A percentile compares a stretch with the other conserved stretches of the same genome.
These are phyloP conservation scores for Saccharum officinarum DNA, from an alignment of 176 grass and related monocot genomes.

Conservation along the genomic window DNA sequence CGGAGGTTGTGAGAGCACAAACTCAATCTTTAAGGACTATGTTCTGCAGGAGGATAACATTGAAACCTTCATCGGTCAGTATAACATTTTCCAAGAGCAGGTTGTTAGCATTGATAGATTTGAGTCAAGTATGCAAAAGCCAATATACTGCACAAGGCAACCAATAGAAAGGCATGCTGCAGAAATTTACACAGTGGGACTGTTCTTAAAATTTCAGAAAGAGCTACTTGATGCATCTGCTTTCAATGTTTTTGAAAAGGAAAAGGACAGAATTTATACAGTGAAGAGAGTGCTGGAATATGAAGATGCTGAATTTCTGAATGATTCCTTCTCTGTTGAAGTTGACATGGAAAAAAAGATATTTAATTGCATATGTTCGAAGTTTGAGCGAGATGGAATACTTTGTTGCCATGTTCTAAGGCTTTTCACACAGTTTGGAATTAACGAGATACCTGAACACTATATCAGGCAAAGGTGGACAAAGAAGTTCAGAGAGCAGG, in stretches of 20 bases:
- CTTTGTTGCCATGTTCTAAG: conserved; percentile 35
- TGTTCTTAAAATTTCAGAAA: neutral
- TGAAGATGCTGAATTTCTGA: neutral
- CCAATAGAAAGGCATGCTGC: neutral
- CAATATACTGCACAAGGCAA: neutral
- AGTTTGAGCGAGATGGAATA: conserved; percentile 32
- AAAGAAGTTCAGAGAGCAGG: conserved; percentile 6
- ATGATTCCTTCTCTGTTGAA: neutral
- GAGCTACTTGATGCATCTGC: neutral
- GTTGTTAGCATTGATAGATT: neutral
- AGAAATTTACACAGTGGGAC: too few relatives aligned
- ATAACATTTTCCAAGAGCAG: conserved; percentile 1
- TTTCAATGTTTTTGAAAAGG: conserved; percentile 6
- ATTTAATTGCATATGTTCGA: conserved; percentile 31
- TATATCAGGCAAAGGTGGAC: conserved; percentile 41
- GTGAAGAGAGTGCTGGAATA: neutral
- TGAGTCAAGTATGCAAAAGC: neutral
- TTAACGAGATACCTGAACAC: neutral
- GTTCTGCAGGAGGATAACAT: conserved; percentile 14
- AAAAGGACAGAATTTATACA: neutral
- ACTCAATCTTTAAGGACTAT: conserved; percentile 29
- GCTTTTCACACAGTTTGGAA: conserved; percentile 28
- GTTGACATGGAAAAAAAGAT: neutral
- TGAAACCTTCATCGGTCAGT: conserved; percentile 25
- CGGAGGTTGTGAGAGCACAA: conserved; percentile 18